Evolutionary conservation across 345 rosid genomes (phyloP), one percentile per base, ranked within the genome.

Genomic region (Erodium maritimum): DNA sequence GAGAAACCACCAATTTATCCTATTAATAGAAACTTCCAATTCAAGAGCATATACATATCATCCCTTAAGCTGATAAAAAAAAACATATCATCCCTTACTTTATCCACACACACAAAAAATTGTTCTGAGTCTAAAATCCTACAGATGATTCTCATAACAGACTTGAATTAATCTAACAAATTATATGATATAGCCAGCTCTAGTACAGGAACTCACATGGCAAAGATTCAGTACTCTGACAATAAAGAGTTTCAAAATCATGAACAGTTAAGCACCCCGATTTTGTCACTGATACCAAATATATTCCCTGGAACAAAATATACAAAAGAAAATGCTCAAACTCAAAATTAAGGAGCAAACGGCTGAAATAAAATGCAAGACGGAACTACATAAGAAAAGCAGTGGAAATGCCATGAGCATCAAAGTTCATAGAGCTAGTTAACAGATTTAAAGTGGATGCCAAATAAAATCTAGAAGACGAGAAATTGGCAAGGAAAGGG

Each of bases 251-350:
- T 64, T 93, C 96, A 79, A 85, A 89, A 65, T 89, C 96, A 80
- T 89, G 91, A 17, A 93, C 86, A 4, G 78, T 85, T 70, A 89
- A 67, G 81, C 99, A 89, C 57, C 96, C 91, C 0, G 86, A 68
- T 75, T 75, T 82, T 29, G 95, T 85, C 21, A 79, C 96, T 16
- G 96, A 83, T 21, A 72, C 96, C 66, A 87, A 51, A 67, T 87
- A 89, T 67, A 87, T 66, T 70, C 99, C 99, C 95, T 89, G 83
- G 58, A 72, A 69, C 19, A 65, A 69, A 59, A 2, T 9, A 13
- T 25, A 56, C 23, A 0, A 55, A 42, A 42, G 48, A 42, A 42
- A 42, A 42, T 42, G 14, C 48, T 14, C 48, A 42, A 42, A 14
- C 48, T 10, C 8, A 42, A 42, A 42, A 42, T 10, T 16, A 42